These are phyloP conservation scores for Suhomyces faveliae DNA, from an alignment of 805 yeast genomes.

Conservation along the genomic window DNA sequence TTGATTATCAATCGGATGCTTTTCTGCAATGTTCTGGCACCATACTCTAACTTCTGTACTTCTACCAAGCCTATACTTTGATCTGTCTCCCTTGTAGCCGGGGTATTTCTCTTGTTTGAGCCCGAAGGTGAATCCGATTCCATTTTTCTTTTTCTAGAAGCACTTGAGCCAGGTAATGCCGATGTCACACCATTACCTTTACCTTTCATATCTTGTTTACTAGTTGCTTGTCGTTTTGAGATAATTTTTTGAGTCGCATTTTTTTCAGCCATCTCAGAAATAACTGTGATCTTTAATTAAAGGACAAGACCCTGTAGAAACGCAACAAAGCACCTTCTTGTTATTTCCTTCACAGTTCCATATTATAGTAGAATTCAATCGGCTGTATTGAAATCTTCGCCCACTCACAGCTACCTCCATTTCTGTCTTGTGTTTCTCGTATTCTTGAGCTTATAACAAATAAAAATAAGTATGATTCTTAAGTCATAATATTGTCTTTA, in stretches of 20 bases:
- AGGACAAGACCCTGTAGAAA: not conserved
- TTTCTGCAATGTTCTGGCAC: conserved; percentile 30
- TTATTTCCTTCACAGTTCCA: not conserved
- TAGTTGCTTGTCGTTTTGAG: not conserved
- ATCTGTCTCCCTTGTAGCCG: not conserved
- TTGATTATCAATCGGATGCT: conserved; percentile 19
- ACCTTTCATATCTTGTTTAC: not conserved
- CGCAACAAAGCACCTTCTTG: not conserved
- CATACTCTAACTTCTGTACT: conserved; percentile 39
- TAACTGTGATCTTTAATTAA: too few species aligned
- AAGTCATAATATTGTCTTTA: too few species aligned
- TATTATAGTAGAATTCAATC: too few species aligned
- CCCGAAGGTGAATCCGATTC: not conserved
- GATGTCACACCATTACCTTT: conserved; percentile 6
- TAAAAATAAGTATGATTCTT: too few species aligned
- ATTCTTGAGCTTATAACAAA: too few species aligned
- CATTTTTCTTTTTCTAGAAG: not conserved
- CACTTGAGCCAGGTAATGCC: not conserved
- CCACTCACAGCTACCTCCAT: too few species aligned
- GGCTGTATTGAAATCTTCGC: too few species aligned
- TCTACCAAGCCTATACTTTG: conserved; percentile 24
- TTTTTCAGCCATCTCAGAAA: not conserved
- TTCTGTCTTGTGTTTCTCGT: too few species aligned
- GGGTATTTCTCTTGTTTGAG: not conserved
- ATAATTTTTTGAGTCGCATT: not conserved